These are phyloP conservation scores for Vanilla planifolia DNA, from an alignment of 106 monocot genomes.

Conservation along the genomic window DNA sequence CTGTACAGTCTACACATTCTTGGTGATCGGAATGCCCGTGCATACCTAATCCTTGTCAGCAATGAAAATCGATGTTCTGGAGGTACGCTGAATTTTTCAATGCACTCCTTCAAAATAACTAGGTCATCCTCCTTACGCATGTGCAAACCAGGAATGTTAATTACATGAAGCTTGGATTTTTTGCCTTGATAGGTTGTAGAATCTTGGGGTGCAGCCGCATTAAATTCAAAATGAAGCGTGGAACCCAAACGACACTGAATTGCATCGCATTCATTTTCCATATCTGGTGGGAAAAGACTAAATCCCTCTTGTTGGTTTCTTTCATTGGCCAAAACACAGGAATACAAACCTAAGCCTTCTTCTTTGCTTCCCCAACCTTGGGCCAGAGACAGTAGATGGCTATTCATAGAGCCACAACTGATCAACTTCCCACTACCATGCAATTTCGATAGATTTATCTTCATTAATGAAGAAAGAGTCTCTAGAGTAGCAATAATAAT, in stretches of 20 bases:
- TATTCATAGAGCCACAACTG: slow-evolving; percentile 77
- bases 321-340: slow-evolving; percentile 88
- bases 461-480: slow-evolving; percentile 79
- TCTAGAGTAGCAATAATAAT: slow-evolving; percentile 83
- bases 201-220: slow-evolving; percentile 20
- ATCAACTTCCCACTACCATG: slow-evolving; percentile 89
- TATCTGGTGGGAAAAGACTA: slow-evolving; percentile 71
- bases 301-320: slow-evolving; percentile 66
- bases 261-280: slow-evolving; percentile 45
- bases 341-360: slow-evolving; percentile 92
- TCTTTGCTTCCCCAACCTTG: slow-evolving; percentile 99
- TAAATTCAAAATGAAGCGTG: slow-evolving; percentile 94
- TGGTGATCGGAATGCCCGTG: slow-evolving; percentile 68
- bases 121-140: slow-evolving; percentile 86
- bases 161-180: slow-evolving; percentile 42
- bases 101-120: slow-evolving; percentile 64
- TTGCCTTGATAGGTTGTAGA: slow-evolving; percentile 20
- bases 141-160: slow-evolving; percentile 86
- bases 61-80: slow-evolving; percentile 83
- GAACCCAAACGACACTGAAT: slow-evolving; percentile 75
- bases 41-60: slow-evolving; percentile 94
- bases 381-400: slow-evolving; percentile 73
- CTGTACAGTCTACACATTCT: slow-evolving; percentile 65
- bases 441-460: slow-evolving; percentile 93
- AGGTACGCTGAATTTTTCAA: slow-evolving; percentile 85